Conservation (phyloP, 805 yeast species). For the Yamadazyma philogaea region DNA sequence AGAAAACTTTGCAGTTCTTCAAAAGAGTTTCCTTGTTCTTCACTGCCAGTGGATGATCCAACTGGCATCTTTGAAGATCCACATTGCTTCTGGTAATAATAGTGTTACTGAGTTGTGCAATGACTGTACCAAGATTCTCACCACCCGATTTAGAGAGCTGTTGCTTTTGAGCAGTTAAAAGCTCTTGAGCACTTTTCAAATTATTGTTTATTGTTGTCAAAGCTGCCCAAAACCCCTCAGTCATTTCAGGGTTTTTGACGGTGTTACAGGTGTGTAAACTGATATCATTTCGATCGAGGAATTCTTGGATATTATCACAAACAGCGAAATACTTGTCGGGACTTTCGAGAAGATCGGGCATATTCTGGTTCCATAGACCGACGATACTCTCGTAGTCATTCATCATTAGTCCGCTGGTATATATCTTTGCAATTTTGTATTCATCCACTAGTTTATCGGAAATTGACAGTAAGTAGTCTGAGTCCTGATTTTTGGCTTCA, state of each 20-base stretch:
- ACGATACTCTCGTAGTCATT: constrained; percentile 24
- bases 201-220: constrained; percentile 35
- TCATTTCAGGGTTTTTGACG: constrained; percentile 9
- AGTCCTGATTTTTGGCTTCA: constrained; percentile 13
- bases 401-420: constrained; percentile 24
- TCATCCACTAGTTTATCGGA: constrained; percentile 28
- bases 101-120: constrained; percentile 39
- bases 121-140: constrained; percentile 29
- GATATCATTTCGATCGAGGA: constrained; percentile 36
- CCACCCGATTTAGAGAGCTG: constrained; percentile 16
- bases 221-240: constrained; percentile 35
- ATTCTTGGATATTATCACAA: constrained; percentile 42
- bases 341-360: constrained; percentile 20
- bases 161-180: constrained; percentile 20
- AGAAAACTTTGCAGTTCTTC: constrained; percentile 39
- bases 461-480: constrained; percentile 27
- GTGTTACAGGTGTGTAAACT: constrained; percentile 12
- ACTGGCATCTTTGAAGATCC: constrained; percentile 46
- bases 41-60: constrained; percentile 28
- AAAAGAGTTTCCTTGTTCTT: constrained; percentile 29
- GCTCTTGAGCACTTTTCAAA: constrained; percentile 40
- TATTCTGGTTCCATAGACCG: constrained; percentile 29
- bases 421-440: constrained; percentile 27
- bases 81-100: constrained; percentile 52
- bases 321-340: constrained; percentile 41